These are phyloP conservation scores for Schizophyllum amplum DNA, from an alignment of 1,284 basidiomycete genomes.

Conservation along the genomic window DNA sequence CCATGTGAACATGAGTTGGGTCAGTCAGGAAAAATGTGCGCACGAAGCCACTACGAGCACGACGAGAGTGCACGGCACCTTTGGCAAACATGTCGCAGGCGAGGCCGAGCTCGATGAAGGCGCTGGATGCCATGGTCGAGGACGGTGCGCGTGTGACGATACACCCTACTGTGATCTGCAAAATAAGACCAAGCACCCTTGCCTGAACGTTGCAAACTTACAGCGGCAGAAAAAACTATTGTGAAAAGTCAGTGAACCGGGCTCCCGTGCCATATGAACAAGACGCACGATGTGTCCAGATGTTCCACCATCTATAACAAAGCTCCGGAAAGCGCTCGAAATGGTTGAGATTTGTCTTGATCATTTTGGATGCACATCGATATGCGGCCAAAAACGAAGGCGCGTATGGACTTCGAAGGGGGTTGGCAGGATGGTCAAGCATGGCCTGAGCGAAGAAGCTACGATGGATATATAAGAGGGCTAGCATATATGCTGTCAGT, in stretches of 20 bases:
- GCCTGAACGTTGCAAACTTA: conserved; percentile 19
- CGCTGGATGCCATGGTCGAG: conserved; percentile 49
- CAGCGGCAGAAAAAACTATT: conserved; percentile 45
- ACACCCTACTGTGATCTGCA: conserved; percentile 46
- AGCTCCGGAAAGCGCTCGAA: conserved; percentile 46
- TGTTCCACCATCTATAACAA: conserved; percentile 42
- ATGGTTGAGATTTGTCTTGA: conserved; percentile 42
- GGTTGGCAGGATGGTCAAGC: conserved; percentile 51
- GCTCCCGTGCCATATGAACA: neutral
- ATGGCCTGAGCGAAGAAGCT: conserved; percentile 58
- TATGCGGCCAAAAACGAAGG: conserved; percentile 59
- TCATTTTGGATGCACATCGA: conserved; percentile 49
- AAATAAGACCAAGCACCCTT: neutral
- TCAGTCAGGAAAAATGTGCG: conserved; percentile 6
- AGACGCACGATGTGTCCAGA: conserved; percentile 42
- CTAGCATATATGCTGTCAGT: conserved; percentile 19
- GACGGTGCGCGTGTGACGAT: conserved; percentile 49
- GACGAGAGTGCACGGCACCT: conserved; percentile 36
- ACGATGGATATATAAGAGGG: conserved; percentile 47
- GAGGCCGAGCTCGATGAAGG: conserved; percentile 46
- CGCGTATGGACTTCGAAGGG: conserved; percentile 52
- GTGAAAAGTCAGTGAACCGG: neutral
- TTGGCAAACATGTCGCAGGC: conserved; percentile 48
- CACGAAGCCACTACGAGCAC: conserved; percentile 44
- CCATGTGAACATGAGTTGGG: neutral